Conservation (phyloP, 805 yeast species). For the Priceomyces melissophilus region DNA sequence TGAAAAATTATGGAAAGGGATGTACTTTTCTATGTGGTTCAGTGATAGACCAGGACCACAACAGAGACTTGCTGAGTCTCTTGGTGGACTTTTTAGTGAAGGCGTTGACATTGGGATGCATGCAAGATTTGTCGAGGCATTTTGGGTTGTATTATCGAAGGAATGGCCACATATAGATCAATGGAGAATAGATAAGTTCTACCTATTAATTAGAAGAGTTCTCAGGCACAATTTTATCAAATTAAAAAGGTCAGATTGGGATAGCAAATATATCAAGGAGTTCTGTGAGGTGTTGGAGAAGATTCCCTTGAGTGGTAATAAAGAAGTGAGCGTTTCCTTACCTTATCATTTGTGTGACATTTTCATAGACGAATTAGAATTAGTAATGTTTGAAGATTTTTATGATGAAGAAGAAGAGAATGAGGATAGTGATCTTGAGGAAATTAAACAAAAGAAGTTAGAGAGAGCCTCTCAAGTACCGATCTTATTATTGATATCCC, state of each 20-base stretch:
- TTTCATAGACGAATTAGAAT: constrained; percentile 78
- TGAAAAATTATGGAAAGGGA: constrained; percentile 93
- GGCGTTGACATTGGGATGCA: constrained; percentile 42
- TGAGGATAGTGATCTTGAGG: constrained; percentile 15
- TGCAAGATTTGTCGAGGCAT: constrained; percentile 59
- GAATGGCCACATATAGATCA: constrained; percentile 88
- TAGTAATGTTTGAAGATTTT: constrained; percentile 50
- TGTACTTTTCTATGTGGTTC: constrained; percentile 94
- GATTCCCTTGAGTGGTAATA: constrained; percentile 56
- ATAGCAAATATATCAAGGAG: constrained; percentile 38
- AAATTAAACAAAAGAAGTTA: constrained; percentile 20
- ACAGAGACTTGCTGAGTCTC: constrained; percentile 70
- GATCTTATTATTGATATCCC: constrained; percentile 50
- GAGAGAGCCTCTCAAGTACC: constrained; percentile 49
- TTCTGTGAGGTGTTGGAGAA: constrained; percentile 43
- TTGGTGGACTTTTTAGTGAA: constrained; percentile 56
- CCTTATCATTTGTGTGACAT: constrained; percentile 85
- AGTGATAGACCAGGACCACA: constrained; percentile 92
- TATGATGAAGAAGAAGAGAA: constrained; percentile 43
- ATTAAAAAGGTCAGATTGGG: constrained; percentile 55
- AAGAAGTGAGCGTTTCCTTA: constrained; percentile 65
- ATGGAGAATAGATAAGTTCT: constrained; percentile 83
- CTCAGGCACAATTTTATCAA: constrained; percentile 61
- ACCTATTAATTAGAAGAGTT: constrained; percentile 75
- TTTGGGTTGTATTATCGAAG: constrained; percentile 72